Conservation (phyloP, 768 basidiomycete species). For the Leccinum variicolor region DNA sequence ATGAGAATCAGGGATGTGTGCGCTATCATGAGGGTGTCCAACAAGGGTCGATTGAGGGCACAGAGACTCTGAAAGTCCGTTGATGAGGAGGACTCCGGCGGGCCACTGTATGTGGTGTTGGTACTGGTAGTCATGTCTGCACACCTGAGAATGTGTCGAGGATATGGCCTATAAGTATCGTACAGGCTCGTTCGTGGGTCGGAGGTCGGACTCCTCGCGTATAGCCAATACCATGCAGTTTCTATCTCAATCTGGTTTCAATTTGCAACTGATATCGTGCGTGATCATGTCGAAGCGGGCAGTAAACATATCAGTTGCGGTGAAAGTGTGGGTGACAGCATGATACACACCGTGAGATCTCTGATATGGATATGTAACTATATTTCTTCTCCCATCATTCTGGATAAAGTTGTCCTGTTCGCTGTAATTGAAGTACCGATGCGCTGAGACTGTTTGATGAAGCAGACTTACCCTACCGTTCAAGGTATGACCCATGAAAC, state of each 20-base stretch:
- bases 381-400: no score
- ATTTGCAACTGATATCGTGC: background rate
- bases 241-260: background rate
- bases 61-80: background rate
- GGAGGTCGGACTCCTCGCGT: background rate
- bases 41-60: conserved; percentile 3
- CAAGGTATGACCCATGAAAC: no score
- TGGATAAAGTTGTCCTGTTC: no score
- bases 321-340: background rate
- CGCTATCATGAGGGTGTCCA: conserved; percentile 20
- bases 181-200: no score
- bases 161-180: background rate
- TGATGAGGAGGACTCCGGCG: background rate
- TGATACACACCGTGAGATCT: background rate
- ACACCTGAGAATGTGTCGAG: background rate
- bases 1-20: conserved; percentile 20
- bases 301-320: background rate
- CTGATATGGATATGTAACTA: no score
- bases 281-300: background rate
- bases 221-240: background rate
- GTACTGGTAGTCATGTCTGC: conserved; percentile 3
- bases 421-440: no score
- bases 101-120: background rate
- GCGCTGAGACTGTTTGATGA: no score
- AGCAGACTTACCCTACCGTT: no score